These are phyloP conservation scores for Globisporangium polare DNA, from an alignment of 352 stramenopile genomes.

Conservation along the genomic window DNA sequence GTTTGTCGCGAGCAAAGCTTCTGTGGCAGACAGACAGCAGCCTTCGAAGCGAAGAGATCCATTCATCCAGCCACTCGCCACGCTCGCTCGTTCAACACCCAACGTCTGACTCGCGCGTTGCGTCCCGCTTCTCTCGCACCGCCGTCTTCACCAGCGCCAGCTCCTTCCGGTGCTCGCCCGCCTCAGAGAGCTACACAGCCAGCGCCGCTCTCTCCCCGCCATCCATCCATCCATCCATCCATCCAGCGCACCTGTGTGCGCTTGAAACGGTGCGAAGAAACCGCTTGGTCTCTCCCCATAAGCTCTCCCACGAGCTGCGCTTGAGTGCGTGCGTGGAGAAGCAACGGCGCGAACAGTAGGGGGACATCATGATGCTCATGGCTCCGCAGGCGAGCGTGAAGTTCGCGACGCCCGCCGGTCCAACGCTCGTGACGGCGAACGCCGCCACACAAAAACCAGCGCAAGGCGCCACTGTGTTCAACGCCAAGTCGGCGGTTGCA, in stretches of 20 bases:
- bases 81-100: background rate
- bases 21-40: no score
- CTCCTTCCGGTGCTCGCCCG: background rate
- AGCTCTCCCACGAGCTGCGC: background rate
- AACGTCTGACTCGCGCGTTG: background rate
- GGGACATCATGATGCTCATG: constrained; percentile 13
- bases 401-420: constrained; percentile 1
- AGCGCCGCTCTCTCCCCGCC: background rate
- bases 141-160: background rate
- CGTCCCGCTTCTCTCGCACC: background rate
- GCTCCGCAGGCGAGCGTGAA: constrained; percentile 2
- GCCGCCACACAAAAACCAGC: background rate
- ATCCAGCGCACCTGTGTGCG: background rate
- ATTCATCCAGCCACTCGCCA: constrained; percentile 4
- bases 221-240: background rate
- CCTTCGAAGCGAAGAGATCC: constrained; percentile 8
- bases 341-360: background rate
- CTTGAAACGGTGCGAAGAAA: background rate
- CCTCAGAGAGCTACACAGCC: background rate
- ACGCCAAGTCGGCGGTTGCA: constrained; percentile 61
- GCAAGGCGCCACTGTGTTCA: constrained; percentile 12
- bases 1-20: no score
- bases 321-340: background rate
- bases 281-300: background rate
- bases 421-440: background rate